Conservation (phyloP, 2,329 filamentous ascomycete species). For the Phaeosphaeria sp. region DNA sequence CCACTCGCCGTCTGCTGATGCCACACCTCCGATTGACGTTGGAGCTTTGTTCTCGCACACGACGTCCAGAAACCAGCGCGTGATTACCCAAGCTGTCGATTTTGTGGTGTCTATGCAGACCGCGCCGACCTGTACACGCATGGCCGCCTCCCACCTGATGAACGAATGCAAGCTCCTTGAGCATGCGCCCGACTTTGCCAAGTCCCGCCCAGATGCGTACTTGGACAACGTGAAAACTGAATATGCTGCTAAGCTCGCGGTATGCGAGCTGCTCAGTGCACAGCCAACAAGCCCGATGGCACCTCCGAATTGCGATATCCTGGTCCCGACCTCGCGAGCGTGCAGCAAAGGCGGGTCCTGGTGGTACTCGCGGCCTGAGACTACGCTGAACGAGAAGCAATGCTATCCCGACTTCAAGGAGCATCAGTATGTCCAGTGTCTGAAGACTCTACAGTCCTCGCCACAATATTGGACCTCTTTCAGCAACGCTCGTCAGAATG, state of each 20-base stretch:
- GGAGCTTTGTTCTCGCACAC: constrained; percentile 29
- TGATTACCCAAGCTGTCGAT: constrained; percentile 32
- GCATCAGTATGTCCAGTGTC: constrained; percentile 56
- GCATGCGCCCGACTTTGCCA: constrained; percentile 33
- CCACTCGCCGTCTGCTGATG: constrained; percentile 22
- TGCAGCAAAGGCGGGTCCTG: constrained; percentile 31
- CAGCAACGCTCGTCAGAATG: constrained; percentile 67
- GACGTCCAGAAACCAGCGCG: constrained; percentile 27
- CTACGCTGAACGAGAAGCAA: constrained; percentile 21
- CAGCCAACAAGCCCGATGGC: constrained; percentile 50
- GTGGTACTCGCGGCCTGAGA: constrained; percentile 24
- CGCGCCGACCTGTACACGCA: constrained; percentile 55
- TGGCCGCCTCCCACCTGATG: constrained; percentile 60
- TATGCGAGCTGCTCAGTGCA: constrained; percentile 66
- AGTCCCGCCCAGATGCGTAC: constrained; percentile 32
- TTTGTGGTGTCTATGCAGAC: constrained; percentile 32
- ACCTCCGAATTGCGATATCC: constrained; percentile 59
- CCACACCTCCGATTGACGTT: constrained; percentile 20
- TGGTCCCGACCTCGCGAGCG: constrained; percentile 51
- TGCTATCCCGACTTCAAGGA: constrained; percentile 45
- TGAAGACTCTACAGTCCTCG: constrained; percentile 60
- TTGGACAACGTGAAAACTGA: constrained; percentile 57
- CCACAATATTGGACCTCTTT: constrained; percentile 70
- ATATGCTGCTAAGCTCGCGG: constrained; percentile 67
- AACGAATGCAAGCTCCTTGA: constrained; percentile 61